A percentile compares a stretch with the other conserved stretches of the same genome.
Evolutionary conservation across 2,329 filamentous ascomycete genomes (phyloP).

Genomic region (Exutisphaerella laricina): DNA sequence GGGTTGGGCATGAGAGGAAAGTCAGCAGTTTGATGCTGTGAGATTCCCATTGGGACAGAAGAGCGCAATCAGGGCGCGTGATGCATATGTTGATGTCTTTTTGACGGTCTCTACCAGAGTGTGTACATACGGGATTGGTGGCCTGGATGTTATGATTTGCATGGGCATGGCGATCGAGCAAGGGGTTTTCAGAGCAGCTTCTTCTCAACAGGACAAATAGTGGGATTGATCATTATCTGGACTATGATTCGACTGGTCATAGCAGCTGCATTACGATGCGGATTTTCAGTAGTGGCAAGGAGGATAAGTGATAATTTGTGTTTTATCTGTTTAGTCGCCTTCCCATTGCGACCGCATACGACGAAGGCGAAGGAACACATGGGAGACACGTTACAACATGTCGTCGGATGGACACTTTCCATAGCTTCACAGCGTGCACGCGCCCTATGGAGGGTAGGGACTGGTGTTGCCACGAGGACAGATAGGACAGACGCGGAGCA

Average conservation of each 20-base stretch:
- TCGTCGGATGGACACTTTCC: no score
- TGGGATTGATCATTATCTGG: background rate
- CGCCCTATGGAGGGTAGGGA: no score
- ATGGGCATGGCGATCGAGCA: background rate
- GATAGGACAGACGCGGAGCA: no score
- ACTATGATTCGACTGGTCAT: background rate
- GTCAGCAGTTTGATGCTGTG: conserved; percentile 19
- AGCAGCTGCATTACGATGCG: background rate
- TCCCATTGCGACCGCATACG: no score
- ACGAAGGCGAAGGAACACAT: no score
- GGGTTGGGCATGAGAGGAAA: conserved; percentile 22
- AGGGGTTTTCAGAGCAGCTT: background rate
- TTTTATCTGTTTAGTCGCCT: background rate
- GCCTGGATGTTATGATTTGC: background rate
- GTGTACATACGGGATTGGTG: conserved; percentile 1
- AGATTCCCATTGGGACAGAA: conserved; percentile 5
- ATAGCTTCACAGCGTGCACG: no score
- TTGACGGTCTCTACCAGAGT: background rate
- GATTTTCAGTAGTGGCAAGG: background rate
- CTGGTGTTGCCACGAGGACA: no score
- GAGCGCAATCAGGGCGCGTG: conserved; percentile 1
- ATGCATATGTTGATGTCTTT: background rate
- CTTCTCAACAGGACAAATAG: background rate
- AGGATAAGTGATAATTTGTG: background rate
- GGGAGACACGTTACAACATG: no score